Evolutionary conservation across 176 grass and related monocot species (phyloP).

Genomic region (Triticum timopheevii): DNA sequence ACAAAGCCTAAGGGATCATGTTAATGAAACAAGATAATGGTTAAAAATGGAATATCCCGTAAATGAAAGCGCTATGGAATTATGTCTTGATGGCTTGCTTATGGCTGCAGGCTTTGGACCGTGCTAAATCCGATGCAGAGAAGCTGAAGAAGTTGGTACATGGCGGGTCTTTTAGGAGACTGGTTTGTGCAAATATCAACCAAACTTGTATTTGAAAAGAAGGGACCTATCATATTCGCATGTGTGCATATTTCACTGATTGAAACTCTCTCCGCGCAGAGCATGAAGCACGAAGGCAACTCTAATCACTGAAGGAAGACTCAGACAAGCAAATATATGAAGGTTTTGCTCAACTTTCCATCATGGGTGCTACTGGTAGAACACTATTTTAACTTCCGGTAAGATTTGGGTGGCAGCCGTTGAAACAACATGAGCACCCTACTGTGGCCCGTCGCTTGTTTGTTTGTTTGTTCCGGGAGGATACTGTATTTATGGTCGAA

Average conservation of each 20-base stretch:
- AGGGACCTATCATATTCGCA: not conserved
- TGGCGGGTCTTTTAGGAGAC: slow-evolving; percentile 60
- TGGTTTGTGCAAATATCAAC: slow-evolving; percentile 43
- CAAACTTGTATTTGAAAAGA: not conserved
- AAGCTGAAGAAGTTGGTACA: slow-evolving; percentile 79
- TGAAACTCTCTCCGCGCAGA: slow-evolving; percentile 16
- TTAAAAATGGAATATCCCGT: not conserved
- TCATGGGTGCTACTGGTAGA: not conserved
- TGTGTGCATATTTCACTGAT: slow-evolving; percentile 12
- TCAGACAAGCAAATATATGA: not conserved
- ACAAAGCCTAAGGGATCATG: not conserved
- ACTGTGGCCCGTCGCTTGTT: not conserved
- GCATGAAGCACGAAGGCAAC: slow-evolving; percentile 48
- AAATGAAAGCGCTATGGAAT: not conserved
- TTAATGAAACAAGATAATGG: not conserved
- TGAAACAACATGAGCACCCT: not conserved
- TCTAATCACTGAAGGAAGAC: slow-evolving; percentile 27
- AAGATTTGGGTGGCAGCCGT: not conserved
- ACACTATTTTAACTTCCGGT: not conserved
- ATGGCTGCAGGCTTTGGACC: slow-evolving; percentile 64
- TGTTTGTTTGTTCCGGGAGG: slow-evolving; percentile 10
- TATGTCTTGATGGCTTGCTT: not conserved
- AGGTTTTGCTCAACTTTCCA: not conserved
- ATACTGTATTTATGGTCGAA: slow-evolving; percentile 6
- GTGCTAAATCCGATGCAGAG: slow-evolving; percentile 90